phyloP scores from a whole-genome alignment of 2,329 filamentous ascomycete species.

The Aspergillus felis region DNA sequence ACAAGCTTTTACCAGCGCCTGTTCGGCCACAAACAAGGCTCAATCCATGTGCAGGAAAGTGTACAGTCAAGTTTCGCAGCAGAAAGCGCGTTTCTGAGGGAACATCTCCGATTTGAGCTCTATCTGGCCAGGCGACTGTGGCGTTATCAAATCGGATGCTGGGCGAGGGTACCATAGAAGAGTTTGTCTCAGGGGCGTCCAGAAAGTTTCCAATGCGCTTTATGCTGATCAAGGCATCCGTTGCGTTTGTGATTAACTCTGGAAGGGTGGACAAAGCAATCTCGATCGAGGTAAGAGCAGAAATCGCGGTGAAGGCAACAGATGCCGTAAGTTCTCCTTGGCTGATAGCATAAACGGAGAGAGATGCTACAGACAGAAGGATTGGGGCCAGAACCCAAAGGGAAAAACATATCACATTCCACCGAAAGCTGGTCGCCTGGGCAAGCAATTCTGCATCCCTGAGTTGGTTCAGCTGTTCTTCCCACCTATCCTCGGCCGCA shows the following conservation, averaged over 20 bases:
- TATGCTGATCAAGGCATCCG: constrained; percentile 71
- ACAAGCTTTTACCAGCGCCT: constrained; percentile 69
- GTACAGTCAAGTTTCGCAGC: constrained; percentile 55
- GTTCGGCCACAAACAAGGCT: constrained; percentile 73
- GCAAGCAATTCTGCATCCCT: constrained; percentile 34
- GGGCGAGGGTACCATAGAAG: constrained; percentile 49
- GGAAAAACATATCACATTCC: constrained; percentile 61
- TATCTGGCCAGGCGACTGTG: constrained; percentile 65
- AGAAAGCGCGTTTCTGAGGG: constrained; percentile 46
- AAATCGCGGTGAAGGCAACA: constrained; percentile 72
- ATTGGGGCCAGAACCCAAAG: constrained; percentile 72
- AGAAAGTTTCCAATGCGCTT: constrained; percentile 70
- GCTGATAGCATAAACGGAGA: constrained; percentile 64
- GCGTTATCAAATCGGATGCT: constrained; percentile 64
- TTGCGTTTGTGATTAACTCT: constrained; percentile 64
- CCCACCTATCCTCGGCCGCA: constrained; percentile 68
- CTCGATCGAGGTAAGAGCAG: constrained; percentile 70
- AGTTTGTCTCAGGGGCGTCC: constrained; percentile 61
- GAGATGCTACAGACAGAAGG: constrained; percentile 65
- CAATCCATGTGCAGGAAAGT: constrained; percentile 61
- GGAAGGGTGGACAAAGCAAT: constrained; percentile 67
- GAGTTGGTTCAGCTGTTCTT: constrained; percentile 63
- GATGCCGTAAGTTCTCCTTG: constrained; percentile 64
- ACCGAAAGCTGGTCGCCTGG: background rate
- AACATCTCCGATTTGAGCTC: constrained; percentile 34